Percentiles rank a stretch among this genome's conserved stretches.
phyloP scores from a whole-genome alignment of 169 alveolate genomes.

The Sarcocystis neurona region DNA sequence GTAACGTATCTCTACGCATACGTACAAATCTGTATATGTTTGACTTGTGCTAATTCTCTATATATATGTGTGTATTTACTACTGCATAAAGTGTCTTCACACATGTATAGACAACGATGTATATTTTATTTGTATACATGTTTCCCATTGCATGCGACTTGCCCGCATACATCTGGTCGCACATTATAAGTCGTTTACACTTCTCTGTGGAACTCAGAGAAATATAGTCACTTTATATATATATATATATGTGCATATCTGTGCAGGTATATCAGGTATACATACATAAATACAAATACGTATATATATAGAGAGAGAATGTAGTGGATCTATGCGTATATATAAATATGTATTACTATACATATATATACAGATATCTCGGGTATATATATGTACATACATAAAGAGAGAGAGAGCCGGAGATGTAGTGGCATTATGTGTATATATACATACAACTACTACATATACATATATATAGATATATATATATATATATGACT shows the following conservation, averaged over 20 bases:
- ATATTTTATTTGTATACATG: not conserved
- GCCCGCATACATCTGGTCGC: not conserved
- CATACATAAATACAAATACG: conserved; percentile 52
- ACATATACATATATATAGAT: too few relatives aligned
- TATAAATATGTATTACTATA: conserved; percentile 50
- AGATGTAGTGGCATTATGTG: too few relatives aligned
- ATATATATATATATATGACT: too few relatives aligned
- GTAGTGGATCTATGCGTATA: not conserved
- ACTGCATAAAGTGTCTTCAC: not conserved
- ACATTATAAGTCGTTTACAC: not conserved
- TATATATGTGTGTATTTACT: not conserved
- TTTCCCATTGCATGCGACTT: not conserved
- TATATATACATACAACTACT: too few relatives aligned
- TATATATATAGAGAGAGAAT: conserved; percentile 47
- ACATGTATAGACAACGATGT: not conserved
- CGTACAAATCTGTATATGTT: not conserved
- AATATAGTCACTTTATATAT: too few relatives aligned
- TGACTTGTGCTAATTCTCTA: too few relatives aligned
- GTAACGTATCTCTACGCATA: not conserved
- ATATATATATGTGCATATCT: too few relatives aligned
- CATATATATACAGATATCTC: not conserved
- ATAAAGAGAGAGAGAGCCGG: too few relatives aligned
- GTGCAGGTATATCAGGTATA: not conserved
- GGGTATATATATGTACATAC: not conserved
- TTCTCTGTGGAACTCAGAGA: too few relatives aligned